A percentile compares a stretch with the other conserved stretches of the same genome.
These are phyloP conservation scores for Erodium texanum DNA, from an alignment of 441 rosid species.

Conservation along the genomic window DNA sequence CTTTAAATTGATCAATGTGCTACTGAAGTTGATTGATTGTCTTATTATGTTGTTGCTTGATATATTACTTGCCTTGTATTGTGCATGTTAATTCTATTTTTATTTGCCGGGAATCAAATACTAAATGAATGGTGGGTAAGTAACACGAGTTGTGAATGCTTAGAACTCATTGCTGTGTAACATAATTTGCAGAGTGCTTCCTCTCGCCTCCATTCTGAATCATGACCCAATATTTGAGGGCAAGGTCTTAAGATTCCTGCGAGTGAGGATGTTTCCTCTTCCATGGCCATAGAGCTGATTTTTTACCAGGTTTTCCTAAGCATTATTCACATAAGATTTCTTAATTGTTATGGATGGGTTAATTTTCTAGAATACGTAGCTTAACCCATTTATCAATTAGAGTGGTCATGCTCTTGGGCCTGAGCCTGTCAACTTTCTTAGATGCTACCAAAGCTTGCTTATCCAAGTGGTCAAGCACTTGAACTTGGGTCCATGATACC, in stretches of 20 bases:
- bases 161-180: conserved; percentile 35
- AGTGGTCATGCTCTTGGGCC: neutral
- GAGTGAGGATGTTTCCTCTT: conserved; percentile 35
- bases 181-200: conserved; percentile 44
- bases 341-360: conserved; percentile 10
- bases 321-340: conserved; percentile 20
- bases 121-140: conserved; percentile 14
- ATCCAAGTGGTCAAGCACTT: no score
- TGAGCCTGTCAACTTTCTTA: neutral
- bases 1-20: neutral
- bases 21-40: neutral
- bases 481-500: no score
- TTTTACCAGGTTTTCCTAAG: conserved; percentile 37
- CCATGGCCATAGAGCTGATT: conserved; percentile 45
- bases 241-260: conserved; percentile 25
- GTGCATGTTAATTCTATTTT: conserved; percentile 6
- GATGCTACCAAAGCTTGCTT: no score
- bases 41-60: neutral
- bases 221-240: conserved; percentile 42
- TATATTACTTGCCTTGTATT: conserved; percentile 8
- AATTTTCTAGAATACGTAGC: neutral
- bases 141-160: conserved; percentile 16
- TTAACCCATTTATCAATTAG: neutral
- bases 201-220: conserved; percentile 25
- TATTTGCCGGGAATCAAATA: conserved; percentile 6